These are phyloP conservation scores for Populus nigra DNA, from an alignment of 345 rosid genomes.

Conservation along the genomic window DNA sequence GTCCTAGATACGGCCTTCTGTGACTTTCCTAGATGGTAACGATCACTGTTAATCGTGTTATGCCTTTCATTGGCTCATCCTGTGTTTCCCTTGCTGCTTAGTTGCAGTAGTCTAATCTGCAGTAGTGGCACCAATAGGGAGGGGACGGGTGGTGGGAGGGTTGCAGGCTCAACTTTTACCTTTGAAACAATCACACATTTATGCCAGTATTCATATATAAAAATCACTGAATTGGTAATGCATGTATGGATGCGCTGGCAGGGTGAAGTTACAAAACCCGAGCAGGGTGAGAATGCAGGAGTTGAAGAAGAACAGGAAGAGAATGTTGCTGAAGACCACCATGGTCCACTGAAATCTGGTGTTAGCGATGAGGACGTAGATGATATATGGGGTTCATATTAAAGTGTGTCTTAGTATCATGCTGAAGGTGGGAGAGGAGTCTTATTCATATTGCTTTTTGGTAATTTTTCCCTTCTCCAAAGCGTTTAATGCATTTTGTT, in stretches of 20 bases:
- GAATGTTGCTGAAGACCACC: conserved; percentile 27
- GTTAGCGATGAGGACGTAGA: conserved; percentile 18
- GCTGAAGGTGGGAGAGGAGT: no score
- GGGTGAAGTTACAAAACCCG: conserved; percentile 38
- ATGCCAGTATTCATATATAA: no score
- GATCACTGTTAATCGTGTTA: no score
- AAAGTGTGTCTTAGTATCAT: conserved; percentile 14
- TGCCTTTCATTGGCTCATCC: no score
- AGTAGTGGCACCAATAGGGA: background rate
- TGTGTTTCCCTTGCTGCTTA: no score
- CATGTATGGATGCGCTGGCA: conserved; percentile 16
- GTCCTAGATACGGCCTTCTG: no score
- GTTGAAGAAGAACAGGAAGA: conserved; percentile 15
- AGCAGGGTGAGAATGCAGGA: conserved; percentile 20
- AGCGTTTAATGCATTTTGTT: background rate
- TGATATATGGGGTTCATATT: conserved; percentile 32
- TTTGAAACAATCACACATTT: background rate
- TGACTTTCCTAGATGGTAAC: no score
- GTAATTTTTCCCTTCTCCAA: no score
- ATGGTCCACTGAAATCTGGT: conserved; percentile 25
- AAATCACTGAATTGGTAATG: background rate
- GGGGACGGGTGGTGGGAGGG: no score
- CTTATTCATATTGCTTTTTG: no score
- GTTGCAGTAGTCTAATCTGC: no score
- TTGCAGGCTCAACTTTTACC: background rate